Evolutionary conservation across 441 rosid species (phyloP).

Genomic region (Gossypium davidsonii): DNA sequence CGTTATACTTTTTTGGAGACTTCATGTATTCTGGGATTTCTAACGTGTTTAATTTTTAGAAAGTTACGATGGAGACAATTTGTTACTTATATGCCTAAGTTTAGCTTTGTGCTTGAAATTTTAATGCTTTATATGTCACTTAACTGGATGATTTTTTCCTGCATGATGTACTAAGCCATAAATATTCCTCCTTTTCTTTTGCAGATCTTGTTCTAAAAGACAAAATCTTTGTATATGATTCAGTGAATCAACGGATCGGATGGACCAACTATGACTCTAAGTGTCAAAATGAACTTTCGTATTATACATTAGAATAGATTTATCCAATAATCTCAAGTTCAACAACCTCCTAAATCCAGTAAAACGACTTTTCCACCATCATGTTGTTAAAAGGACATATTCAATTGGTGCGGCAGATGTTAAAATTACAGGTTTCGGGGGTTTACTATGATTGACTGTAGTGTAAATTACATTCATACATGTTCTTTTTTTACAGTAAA

Average conservation of each 20-base stretch:
- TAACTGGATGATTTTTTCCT: not conserved
- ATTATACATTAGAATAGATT: not conserved
- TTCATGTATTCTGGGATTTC: not conserved
- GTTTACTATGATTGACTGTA: not conserved
- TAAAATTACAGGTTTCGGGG: not conserved
- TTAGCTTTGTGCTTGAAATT: not conserved
- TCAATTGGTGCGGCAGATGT: not conserved
- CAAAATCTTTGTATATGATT: conserved; percentile 81
- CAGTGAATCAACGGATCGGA: conserved; percentile 81
- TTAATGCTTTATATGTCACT: not conserved
- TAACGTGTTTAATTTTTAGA: not conserved
- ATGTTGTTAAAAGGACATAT: not conserved
- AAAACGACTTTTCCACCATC: not conserved
- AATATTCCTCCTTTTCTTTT: conserved; percentile 1
- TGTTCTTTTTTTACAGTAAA: conserved; percentile 8
- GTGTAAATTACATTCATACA: conserved; percentile 25
- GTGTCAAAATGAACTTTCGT: conserved; percentile 12
- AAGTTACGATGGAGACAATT: not conserved
- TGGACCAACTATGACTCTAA: conserved; percentile 92
- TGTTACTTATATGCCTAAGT: not conserved
- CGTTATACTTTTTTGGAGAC: not conserved
- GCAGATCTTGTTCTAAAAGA: conserved; percentile 87
- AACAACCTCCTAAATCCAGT: not conserved
- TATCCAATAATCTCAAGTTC: not conserved
- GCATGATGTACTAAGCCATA: not conserved